Base-by-base conservation (phyloP, 371 early-diverging fungal species). In the Saksenaea oblongispora region DNA sequence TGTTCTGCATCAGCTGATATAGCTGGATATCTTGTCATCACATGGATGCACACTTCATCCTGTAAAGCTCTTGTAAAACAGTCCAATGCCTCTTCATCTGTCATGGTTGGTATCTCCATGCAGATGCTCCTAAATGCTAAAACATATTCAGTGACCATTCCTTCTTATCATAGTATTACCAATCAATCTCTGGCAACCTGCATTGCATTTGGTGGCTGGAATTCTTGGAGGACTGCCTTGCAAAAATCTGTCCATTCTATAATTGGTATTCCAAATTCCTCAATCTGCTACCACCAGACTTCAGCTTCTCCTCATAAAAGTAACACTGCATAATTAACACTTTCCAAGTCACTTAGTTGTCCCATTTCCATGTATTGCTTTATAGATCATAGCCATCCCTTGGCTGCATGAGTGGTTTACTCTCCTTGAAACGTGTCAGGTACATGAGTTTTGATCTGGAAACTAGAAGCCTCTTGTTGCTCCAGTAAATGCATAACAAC, bases 81-180 rank as follows among this genome's bases (percentile, higher is more conserved):
- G 17, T 59, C 59, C 27, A 59, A 47, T 11, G 59, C 59, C 27
- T 59, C 59, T 59, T 59, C 44, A 31, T 59, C 42, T 13, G 44
- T 59, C 59, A 59, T 59, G 3, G 59, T 39, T 2, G 59, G 44
- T 2, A 41, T 41, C 5, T 41, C 14, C 5, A 41, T 5, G 4
- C 17, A 17, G 41, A 41, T 41, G 17, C 17, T 17, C 17, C 17
- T 13, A 17, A 41, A 41, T 5, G 41, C 8, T n/a, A 5, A 13
- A 0, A 41, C 8, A 7, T 41, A 41, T 41, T 13, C 5, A 5
- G 5, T 5, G 5, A 41, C 41, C 7, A 1, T 11, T n/a, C 41
- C 41, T 41, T 13, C 17, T 41, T 41, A 13, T 41, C 41, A n/a
- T 17, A 41, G 14, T 5, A 17, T 13, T 41, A 13, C 41, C 41